Evolutionary conservation across 2,329 filamentous ascomycete species (phyloP).

Genomic region (Pseudogymnoascus sp.): DNA sequence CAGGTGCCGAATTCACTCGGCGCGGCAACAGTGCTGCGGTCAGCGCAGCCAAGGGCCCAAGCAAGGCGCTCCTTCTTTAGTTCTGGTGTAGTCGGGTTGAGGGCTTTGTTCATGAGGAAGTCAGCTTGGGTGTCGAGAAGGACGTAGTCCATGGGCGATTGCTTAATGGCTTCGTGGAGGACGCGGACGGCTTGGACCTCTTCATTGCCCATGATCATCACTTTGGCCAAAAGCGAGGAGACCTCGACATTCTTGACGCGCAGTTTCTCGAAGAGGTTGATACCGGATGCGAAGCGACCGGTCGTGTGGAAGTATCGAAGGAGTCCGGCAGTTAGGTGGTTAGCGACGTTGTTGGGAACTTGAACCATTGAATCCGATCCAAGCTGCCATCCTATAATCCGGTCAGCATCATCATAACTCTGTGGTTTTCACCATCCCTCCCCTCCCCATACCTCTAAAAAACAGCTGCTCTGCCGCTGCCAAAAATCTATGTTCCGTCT

Average conservation of each 20-base stretch:
- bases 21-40: conserved; percentile 87
- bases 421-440: not conserved
- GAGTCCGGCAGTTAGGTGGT: conserved; percentile 88
- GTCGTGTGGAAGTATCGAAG: conserved; percentile 94
- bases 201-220: conserved; percentile 90
- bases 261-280: conserved; percentile 96
- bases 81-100: conserved; percentile 43
- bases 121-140: conserved; percentile 91
- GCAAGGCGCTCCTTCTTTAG: conserved; percentile 61
- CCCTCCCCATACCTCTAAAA: conserved; percentile 60
- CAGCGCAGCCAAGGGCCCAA: conserved; percentile 86
- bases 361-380: conserved; percentile 96
- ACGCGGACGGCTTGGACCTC: conserved; percentile 91
- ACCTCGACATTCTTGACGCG: conserved; percentile 86
- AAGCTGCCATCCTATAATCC: conserved; percentile 69
- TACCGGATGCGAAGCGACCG: conserved; percentile 85
- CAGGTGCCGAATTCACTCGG: conserved; percentile 97
- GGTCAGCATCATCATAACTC: conserved; percentile 15
- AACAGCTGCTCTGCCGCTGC: conserved; percentile 92
- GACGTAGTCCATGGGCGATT: conserved; percentile 95
- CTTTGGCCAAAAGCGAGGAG: conserved; percentile 81
- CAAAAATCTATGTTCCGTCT: conserved; percentile 92
- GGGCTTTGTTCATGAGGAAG: conserved; percentile 80
- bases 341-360: conserved; percentile 92
- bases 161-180: conserved; percentile 78